These are phyloP conservation scores for Filobasidium wieringae DNA, from an alignment of 768 basidiomycete genomes.

Conservation along the genomic window DNA sequence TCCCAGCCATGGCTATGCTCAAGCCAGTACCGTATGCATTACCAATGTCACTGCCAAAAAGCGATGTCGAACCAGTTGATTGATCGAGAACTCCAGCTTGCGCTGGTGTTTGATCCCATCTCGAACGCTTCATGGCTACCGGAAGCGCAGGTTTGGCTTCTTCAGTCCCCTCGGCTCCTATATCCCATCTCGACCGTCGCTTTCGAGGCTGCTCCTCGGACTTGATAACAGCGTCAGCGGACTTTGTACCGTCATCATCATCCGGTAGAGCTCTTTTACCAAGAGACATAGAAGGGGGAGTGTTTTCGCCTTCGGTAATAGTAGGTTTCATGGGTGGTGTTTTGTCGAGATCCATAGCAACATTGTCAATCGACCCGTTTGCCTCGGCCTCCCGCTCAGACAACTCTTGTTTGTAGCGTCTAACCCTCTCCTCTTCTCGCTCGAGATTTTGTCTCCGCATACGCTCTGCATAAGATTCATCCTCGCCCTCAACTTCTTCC, in stretches of 20 bases:
- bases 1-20: slow-evolving; percentile 19
- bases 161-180: slow-evolving; percentile 58
- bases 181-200: slow-evolving; percentile 92
- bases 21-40: slow-evolving; percentile 5
- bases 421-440: slow-evolving; percentile 79
- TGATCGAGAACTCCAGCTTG: slow-evolving; percentile 30
- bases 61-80: too few relatives aligned
- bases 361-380: slow-evolving; percentile 56
- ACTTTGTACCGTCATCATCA: slow-evolving; percentile 19
- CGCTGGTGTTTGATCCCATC: slow-evolving; percentile 92
- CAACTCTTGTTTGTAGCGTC: slow-evolving; percentile 76
- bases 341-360: slow-evolving; percentile 47
- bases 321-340: slow-evolving; percentile 52
- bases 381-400: slow-evolving; percentile 59
- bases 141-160: slow-evolving; percentile 47
- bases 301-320: slow-evolving; percentile 41
- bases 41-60: too few relatives aligned
- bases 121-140: slow-evolving; percentile 69
- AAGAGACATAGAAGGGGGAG: slow-evolving; percentile 10
- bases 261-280: slow-evolving; percentile 24
- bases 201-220: slow-evolving; percentile 70
- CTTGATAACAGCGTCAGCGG: slow-evolving; percentile 36
- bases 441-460: slow-evolving; percentile 85
- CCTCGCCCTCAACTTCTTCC: slow-evolving; percentile 60
- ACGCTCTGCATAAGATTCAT: slow-evolving; percentile 79